Evolutionary conservation across 2,329 filamentous ascomycete species (phyloP).

Genomic region (Penicillium sp.): DNA sequence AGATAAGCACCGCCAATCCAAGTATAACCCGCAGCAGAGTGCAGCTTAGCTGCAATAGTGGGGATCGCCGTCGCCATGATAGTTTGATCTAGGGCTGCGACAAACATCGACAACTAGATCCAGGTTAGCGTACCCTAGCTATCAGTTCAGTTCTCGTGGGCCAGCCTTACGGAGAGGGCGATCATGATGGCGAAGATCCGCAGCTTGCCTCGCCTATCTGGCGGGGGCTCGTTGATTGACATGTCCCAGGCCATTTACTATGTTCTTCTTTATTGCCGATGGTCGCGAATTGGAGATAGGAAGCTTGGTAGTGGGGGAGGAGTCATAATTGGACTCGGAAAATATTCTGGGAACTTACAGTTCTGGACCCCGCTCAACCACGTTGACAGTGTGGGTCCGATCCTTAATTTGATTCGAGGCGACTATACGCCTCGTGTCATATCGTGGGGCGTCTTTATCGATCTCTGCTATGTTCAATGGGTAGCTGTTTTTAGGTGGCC

Average conservation of each 20-base stretch:
- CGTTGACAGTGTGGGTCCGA: neutral
- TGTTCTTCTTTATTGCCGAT: neutral
- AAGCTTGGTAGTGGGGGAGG: neutral
- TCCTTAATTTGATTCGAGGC: neutral
- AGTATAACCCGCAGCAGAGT: constrained; percentile 65
- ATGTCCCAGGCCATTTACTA: constrained; percentile 12
- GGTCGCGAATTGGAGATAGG: neutral
- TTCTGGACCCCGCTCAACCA: constrained; percentile 2
- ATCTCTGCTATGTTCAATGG: neutral
- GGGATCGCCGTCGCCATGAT: constrained; percentile 61
- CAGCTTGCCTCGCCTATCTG: constrained; percentile 18
- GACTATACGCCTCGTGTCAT: neutral
- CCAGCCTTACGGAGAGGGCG: constrained; percentile 24
- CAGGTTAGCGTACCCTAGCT: neutral
- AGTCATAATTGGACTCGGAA: neutral
- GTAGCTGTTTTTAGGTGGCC: neutral
- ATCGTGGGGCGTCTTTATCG: neutral
- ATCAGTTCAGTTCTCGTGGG: neutral
- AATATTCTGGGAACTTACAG: constrained; percentile 1
- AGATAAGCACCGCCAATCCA: constrained; percentile 75
- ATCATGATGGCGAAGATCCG: constrained; percentile 26
- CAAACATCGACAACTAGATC: constrained; percentile 28
- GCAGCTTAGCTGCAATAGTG: constrained; percentile 57
- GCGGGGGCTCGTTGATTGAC: constrained; percentile 13
- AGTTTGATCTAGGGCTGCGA: constrained; percentile 44